Conservation (phyloP, 495 filamentous ascomycete species). For the Podospora tetraspora region DNA sequence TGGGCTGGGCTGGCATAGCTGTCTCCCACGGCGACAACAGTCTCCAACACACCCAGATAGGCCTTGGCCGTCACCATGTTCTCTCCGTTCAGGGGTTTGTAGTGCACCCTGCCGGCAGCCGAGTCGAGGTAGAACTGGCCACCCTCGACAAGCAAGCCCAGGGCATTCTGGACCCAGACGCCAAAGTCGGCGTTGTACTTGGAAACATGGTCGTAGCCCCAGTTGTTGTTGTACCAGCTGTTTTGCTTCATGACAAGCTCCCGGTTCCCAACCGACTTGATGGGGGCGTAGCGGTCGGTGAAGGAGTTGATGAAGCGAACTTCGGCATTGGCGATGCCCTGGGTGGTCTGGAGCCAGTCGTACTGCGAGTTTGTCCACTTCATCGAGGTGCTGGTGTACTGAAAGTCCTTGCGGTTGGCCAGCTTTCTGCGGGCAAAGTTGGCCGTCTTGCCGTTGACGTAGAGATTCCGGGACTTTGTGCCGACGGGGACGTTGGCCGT, state of each 20-base stretch:
- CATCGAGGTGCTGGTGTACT: slow-evolving; percentile 7
- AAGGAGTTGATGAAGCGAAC: slow-evolving; percentile 14
- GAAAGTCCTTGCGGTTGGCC: slow-evolving; percentile 9
- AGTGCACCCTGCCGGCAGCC: slow-evolving; percentile 8
- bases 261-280: slow-evolving; percentile 4
- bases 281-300: slow-evolving; percentile 9
- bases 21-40: slow-evolving; percentile 4
- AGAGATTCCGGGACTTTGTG: slow-evolving; percentile 11
- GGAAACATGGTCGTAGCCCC: slow-evolving; percentile 7
- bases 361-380: slow-evolving; percentile 7
- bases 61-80: slow-evolving; percentile 13
- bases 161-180: slow-evolving; percentile 13
- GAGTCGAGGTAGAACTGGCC: slow-evolving; percentile 13
- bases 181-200: slow-evolving; percentile 14
- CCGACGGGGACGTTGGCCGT: slow-evolving; percentile 10
- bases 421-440: slow-evolving; percentile 12
- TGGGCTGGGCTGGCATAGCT: slow-evolving; percentile 7
- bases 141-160: slow-evolving; percentile 2
- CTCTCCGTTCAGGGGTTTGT: slow-evolving; percentile 12
- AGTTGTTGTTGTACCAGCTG: slow-evolving; percentile 10
- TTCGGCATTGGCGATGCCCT: slow-evolving; percentile 7
- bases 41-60: slow-evolving; percentile 8
- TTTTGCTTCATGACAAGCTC: slow-evolving; percentile 13
- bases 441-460: slow-evolving; percentile 13
- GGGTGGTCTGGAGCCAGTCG: slow-evolving; percentile 4